phyloP scores from a whole-genome alignment of 257 asterid species.

The Solanum sitiens region DNA sequence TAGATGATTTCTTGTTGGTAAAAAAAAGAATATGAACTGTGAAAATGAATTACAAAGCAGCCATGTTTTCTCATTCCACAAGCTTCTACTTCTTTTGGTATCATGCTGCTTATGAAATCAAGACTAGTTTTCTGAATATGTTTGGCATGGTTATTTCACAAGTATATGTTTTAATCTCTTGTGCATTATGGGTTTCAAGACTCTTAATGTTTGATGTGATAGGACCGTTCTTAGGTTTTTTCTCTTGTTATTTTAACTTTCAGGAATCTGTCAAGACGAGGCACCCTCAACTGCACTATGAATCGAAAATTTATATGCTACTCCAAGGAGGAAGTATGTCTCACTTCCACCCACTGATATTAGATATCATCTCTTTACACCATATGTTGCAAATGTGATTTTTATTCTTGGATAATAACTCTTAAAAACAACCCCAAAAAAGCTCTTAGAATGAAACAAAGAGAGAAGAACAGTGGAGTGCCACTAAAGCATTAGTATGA shows the following conservation, averaged over 20 bases:
- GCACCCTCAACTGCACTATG: conserved; percentile 85
- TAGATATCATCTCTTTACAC: not conserved
- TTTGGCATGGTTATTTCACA: not conserved
- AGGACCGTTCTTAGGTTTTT: not conserved
- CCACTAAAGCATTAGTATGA: not conserved
- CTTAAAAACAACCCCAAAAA: not conserved
- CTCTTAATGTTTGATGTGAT: not conserved
- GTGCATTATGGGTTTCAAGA: not conserved
- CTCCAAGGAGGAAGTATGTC: conserved; percentile 89
- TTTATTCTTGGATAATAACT: not conserved
- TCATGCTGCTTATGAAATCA: not conserved
- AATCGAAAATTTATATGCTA: conserved; percentile 80
- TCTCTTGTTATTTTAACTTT: not conserved
- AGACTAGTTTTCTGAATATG: not conserved
- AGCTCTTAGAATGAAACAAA: not conserved
- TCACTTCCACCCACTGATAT: conserved; percentile 4
- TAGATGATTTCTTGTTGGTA: not conserved
- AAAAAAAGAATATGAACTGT: not conserved
- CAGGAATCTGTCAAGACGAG: conserved; percentile 81
- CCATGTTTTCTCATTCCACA: not conserved
- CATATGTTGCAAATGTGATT: not conserved
- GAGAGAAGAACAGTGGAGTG: not conserved
- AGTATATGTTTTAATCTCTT: not conserved
- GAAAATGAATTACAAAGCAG: not conserved
- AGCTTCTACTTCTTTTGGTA: not conserved